Percentiles rank a stretch among this genome's conserved stretches.
Conservation (phyloP, 352 stramenopile species). For the Phytophthora citrophthora region DNA sequence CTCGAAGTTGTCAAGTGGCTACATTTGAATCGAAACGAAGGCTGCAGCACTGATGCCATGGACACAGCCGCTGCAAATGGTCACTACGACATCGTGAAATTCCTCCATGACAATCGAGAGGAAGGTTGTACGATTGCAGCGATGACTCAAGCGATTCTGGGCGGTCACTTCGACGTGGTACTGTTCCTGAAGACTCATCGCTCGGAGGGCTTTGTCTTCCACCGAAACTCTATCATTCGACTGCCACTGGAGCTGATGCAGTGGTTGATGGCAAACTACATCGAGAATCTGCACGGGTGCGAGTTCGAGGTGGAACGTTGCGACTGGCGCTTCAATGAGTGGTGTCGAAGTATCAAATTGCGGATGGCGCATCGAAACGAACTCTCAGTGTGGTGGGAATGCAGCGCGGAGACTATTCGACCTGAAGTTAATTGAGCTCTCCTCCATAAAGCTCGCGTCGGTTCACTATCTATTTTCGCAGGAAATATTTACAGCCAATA, state of each 20-base stretch:
- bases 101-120: conserved; percentile 29
- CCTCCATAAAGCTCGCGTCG: not conserved
- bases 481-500: not conserved
- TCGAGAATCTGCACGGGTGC: conserved; percentile 19
- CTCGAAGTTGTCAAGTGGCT: conserved; percentile 42
- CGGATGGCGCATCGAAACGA: conserved; percentile 33
- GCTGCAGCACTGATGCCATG: conserved; percentile 35
- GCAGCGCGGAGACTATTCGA: conserved; percentile 8
- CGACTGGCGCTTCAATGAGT: conserved; percentile 37
- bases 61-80: conserved; percentile 28
- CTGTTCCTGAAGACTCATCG: conserved; percentile 30
- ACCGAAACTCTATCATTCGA: conserved; percentile 27
- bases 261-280: conserved; percentile 33
- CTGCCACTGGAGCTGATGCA: conserved; percentile 37
- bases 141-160: conserved; percentile 31
- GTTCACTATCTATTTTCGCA: not conserved
- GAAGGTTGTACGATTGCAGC: conserved; percentile 33
- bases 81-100: conserved; percentile 27
- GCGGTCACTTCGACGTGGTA: conserved; percentile 31
- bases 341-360: conserved; percentile 26
- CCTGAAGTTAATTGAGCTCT: not conserved
- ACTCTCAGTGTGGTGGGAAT: conserved; percentile 33
- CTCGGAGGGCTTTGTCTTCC: conserved; percentile 23
- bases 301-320: conserved; percentile 32
- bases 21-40: conserved; percentile 26